Conservation (phyloP, 306 rosid species). For the Lathyrus oleraceus region DNA sequence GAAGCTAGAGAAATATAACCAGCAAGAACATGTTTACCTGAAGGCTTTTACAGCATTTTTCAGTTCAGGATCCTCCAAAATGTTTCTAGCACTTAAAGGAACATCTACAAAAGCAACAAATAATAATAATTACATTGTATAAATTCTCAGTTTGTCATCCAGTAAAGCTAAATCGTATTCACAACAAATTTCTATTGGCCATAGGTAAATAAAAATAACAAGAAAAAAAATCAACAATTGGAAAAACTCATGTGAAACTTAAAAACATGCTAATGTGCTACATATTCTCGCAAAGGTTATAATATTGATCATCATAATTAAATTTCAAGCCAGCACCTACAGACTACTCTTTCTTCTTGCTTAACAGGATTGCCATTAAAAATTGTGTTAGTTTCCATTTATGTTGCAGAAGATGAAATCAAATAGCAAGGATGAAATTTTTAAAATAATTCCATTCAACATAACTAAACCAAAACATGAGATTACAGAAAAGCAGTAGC, state of each 20-base stretch:
- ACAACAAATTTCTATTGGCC: slow-evolving; percentile 18
- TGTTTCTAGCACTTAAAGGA: slow-evolving; percentile 82
- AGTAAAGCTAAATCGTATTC: slow-evolving; percentile 13
- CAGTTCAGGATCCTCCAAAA: slow-evolving; percentile 79
- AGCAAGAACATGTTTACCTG: slow-evolving; percentile 53
- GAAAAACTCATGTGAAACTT: slow-evolving; percentile 9
- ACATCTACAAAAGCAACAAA: slow-evolving; percentile 59
- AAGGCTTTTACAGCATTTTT: slow-evolving; percentile 83
- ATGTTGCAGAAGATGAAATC: background rate
- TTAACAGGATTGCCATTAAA: slow-evolving; percentile 4
- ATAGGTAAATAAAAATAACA: slow-evolving; percentile 1
- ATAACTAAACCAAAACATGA: background rate
- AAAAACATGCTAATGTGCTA: background rate
- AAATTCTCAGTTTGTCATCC: background rate
- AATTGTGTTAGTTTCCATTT: background rate
- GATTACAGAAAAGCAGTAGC: slow-evolving; percentile 9
- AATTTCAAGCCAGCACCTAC: slow-evolving; percentile 6
- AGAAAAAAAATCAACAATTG: background rate
- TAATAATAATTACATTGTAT: background rate
- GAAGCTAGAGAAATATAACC: slow-evolving; percentile 19
- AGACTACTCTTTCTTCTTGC: background rate
- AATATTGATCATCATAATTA: slow-evolving; percentile 7
- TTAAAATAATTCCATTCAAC: background rate
- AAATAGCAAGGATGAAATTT: slow-evolving; percentile 6
- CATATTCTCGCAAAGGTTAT: background rate